A percentile compares a stretch with the other conserved stretches of the same genome.
Evolutionary conservation across 257 asterid species (phyloP).

Genomic region (Ballota nigra): DNA sequence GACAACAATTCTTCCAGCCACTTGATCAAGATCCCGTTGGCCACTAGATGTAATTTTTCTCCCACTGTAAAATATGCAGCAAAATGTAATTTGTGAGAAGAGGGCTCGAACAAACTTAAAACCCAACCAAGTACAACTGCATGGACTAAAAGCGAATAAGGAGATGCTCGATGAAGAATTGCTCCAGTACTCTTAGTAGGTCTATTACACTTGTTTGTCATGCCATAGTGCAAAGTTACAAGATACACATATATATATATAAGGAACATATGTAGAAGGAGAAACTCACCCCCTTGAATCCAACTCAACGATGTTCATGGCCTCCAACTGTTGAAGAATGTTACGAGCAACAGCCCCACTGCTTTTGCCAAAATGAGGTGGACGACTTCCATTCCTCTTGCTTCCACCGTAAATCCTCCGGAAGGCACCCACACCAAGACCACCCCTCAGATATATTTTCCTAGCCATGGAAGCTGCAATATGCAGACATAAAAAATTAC

Average conservation of each 20-base stretch:
- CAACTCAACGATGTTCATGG: slow-evolving; percentile 66
- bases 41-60: slow-evolving; percentile 87
- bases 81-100: background rate
- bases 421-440: slow-evolving; percentile 88
- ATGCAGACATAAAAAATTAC: background rate
- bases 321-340: slow-evolving; percentile 82
- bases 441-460: slow-evolving; percentile 86
- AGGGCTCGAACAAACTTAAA: background rate
- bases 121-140: background rate
- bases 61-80: slow-evolving; percentile 46
- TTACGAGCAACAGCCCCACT: slow-evolving; percentile 91
- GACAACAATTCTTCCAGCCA: slow-evolving; percentile 75
- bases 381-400: slow-evolving; percentile 94
- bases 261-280: background rate
- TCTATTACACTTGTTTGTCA: background rate
- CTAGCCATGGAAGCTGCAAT: slow-evolving; percentile 90
- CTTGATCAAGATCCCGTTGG: slow-evolving; percentile 87
- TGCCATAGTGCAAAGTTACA: background rate
- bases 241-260: too few relatives aligned
- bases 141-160: background rate
- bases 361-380: slow-evolving; percentile 88
- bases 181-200: background rate
- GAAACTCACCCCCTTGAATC: slow-evolving; percentile 75
- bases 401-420: slow-evolving; percentile 91
- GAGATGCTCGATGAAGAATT: background rate